phyloP scores from a whole-genome alignment of 805 yeast genomes.

The Metschnikowia lachancei region DNA sequence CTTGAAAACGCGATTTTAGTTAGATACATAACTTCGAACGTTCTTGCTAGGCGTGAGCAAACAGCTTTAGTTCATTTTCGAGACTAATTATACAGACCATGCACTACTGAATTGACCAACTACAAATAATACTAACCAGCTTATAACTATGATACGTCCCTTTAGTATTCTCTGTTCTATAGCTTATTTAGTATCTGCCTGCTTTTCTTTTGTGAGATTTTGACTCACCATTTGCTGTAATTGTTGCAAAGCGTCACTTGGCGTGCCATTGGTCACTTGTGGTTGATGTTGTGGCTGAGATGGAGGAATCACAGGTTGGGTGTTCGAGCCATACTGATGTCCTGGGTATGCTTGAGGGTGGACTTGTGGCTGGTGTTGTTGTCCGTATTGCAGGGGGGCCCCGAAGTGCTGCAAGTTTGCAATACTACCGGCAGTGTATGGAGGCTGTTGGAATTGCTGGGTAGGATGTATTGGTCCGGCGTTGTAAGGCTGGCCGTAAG shows the following conservation, averaged over 20 bases:
- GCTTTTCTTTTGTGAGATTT: constrained; percentile 11
- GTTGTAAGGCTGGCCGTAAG: constrained; percentile 15
- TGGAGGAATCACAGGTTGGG: constrained; percentile 1
- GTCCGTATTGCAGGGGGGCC: constrained; percentile 15
- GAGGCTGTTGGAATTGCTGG: constrained; percentile 23
- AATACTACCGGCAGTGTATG: constrained; percentile 13
- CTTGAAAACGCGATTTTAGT: neutral
- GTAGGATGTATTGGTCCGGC: constrained; percentile 3
- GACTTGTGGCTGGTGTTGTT: constrained; percentile 13
- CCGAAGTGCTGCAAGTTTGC: constrained; percentile 19
- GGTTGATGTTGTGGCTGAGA: neutral
- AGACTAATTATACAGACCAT: too few relatives aligned
- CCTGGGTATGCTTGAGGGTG: constrained; percentile 5
- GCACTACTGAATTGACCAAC: too few relatives aligned
- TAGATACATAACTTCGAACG: too few relatives aligned
- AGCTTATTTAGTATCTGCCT: neutral
- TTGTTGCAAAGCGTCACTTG: constrained; percentile 16
- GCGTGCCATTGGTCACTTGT: neutral
- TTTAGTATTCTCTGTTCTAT: too few relatives aligned
- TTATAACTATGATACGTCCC: too few relatives aligned
- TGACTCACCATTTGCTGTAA: constrained; percentile 20
- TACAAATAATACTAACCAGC: too few relatives aligned
- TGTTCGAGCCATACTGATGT: constrained; percentile 1
- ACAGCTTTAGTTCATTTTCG: too few relatives aligned
- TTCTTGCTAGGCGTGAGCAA: too few relatives aligned